Conservation (phyloP, 2,329 filamentous ascomycete genomes). For the Penicillium sp. region DNA sequence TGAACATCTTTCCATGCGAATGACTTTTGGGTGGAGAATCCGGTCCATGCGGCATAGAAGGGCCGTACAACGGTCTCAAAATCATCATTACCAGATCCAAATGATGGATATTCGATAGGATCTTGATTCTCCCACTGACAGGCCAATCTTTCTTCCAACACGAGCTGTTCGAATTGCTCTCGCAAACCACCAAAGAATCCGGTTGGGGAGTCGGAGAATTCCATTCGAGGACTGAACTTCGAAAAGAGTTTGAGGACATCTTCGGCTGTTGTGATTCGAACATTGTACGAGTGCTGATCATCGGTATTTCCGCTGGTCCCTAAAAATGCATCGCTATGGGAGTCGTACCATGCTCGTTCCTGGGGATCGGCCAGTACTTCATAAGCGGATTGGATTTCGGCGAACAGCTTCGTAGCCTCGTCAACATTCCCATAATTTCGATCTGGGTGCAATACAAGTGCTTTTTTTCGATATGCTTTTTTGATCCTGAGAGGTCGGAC, state of each 20-base stretch:
- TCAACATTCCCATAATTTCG: slow-evolving; percentile 87
- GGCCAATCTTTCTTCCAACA: slow-evolving; percentile 74
- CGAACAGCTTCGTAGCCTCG: slow-evolving; percentile 78
- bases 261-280: slow-evolving; percentile 74
- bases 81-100: slow-evolving; percentile 72
- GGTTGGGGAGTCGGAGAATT: slow-evolving; percentile 74
- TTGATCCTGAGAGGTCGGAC: slow-evolving; percentile 65
- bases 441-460: slow-evolving; percentile 91
- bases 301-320: slow-evolving; percentile 55
- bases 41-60: slow-evolving; percentile 80
- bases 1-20: slow-evolving; percentile 91
- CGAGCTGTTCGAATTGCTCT: slow-evolving; percentile 76
- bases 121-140: slow-evolving; percentile 66
- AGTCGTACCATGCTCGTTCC: slow-evolving; percentile 96
- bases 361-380: slow-evolving; percentile 95
- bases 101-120: slow-evolving; percentile 71
- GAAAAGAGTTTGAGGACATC: slow-evolving; percentile 77
- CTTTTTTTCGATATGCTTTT: slow-evolving; percentile 86
- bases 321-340: slow-evolving; percentile 82
- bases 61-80: slow-evolving; percentile 74
- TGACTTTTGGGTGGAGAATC: slow-evolving; percentile 78
- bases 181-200: slow-evolving; percentile 84
- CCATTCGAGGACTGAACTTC: slow-evolving; percentile 73
- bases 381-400: slow-evolving; percentile 89
- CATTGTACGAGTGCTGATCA: slow-evolving; percentile 64